Evolutionary conservation across 176 grass and related monocot species (phyloP).

Genomic region (Puccinellia tenuiflora): DNA sequence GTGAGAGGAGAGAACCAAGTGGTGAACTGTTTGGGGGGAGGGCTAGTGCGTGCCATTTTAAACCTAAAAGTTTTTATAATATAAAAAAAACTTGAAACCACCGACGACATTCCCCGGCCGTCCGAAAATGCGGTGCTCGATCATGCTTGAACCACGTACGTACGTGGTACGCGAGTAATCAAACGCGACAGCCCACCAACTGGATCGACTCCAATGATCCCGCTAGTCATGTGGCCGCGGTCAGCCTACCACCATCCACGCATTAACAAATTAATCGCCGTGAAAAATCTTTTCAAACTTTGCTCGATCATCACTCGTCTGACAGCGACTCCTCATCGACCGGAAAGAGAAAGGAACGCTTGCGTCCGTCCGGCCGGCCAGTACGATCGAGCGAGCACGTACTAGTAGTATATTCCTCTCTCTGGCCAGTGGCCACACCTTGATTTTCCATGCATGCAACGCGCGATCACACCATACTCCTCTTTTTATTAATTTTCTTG

Average conservation of each 20-base stretch:
- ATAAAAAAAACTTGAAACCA: too few species aligned
- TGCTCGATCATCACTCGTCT: background rate
- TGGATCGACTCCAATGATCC: background rate
- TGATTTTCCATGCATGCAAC: background rate
- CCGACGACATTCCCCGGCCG: background rate
- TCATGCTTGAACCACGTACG: background rate
- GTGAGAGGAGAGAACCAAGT: too few species aligned
- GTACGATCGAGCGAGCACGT: background rate
- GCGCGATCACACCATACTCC: background rate
- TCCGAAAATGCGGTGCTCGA: background rate
- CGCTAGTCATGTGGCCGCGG: too few species aligned
- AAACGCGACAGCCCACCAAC: background rate
- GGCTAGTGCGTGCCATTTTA: too few species aligned
- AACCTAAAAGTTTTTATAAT: too few species aligned
- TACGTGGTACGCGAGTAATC: background rate
- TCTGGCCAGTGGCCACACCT: background rate
- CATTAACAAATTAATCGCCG: background rate
- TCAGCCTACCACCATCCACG: background rate
- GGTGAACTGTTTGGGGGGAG: too few species aligned
- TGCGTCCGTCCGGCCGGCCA: background rate
- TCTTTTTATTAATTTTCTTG: background rate
- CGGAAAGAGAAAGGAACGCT: background rate
- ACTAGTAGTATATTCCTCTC: background rate
- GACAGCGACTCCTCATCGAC: constrained; percentile 30
- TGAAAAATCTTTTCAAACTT: background rate